Evolutionary conservation across 2,329 filamentous ascomycete species (phyloP).

Genomic region (Trichoderma gracile): DNA sequence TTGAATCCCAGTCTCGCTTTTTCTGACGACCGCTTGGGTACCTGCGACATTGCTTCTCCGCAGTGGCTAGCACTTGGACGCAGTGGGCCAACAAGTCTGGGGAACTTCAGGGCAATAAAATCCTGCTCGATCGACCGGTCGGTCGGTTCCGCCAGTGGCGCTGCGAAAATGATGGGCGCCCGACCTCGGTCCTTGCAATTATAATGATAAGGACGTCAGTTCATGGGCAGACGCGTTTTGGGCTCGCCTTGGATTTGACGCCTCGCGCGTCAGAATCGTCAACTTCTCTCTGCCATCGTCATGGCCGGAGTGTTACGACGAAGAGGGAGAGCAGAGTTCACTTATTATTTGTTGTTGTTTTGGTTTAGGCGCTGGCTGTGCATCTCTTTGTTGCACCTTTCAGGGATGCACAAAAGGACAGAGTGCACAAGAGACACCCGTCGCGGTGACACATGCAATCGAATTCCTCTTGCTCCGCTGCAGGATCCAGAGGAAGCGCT

Average conservation of each 20-base stretch:
- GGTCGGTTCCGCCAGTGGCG: too few relatives aligned
- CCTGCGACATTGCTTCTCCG: not conserved
- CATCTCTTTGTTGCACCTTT: conserved; percentile 12
- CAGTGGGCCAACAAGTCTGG: not conserved
- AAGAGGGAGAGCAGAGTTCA: not conserved
- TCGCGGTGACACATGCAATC: conserved; percentile 4
- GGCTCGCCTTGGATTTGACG: not conserved
- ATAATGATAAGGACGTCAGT: too few relatives aligned
- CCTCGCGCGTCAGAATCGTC: not conserved
- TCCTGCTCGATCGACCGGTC: too few relatives aligned
- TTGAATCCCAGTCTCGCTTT: too few relatives aligned
- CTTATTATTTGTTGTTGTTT: conserved; percentile 7
- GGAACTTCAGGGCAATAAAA: not conserved
- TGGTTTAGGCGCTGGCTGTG: conserved; percentile 2
- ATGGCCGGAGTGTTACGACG: not conserved
- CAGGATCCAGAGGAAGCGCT: not conserved
- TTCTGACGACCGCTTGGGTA: too few relatives aligned
- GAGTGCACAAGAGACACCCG: not conserved
- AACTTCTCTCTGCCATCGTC: too few relatives aligned
- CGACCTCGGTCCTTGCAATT: too few relatives aligned
- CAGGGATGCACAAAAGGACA: conserved; percentile 7
- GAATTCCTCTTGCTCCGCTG: conserved; percentile 10
- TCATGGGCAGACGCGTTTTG: not conserved
- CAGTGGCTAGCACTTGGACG: not conserved
- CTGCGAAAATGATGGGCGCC: not conserved